Evolutionary conservation across 768 basidiomycete genomes (phyloP), one percentile per base, ranked within the genome.

Genomic region (Candolleomyces eurysporus): DNA sequence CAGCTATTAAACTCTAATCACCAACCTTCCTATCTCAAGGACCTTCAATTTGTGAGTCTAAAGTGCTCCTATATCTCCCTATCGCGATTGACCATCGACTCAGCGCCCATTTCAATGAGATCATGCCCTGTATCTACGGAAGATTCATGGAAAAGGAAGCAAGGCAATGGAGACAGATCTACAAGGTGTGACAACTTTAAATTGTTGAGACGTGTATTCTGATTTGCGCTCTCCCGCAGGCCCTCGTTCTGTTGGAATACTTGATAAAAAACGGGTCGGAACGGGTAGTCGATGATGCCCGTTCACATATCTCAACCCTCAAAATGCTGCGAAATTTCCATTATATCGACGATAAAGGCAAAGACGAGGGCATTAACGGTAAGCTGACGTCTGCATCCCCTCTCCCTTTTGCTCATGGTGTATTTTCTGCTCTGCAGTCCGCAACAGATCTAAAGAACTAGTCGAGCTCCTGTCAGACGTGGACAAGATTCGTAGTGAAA

Each of bases 131-230:
- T 69, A 97, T 98, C 66, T 98, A 97, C 74, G 83, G 87, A 9
- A 86, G 94, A 30, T 97, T 96, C 73, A 96, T 96, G 88, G 93
- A 98, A 75, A 98, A 98, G 76, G 97, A 99, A 75, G 97, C 97
- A 0, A 81, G 91, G 21, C 93, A 99, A 71, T 99, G 97, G 97
- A 83, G 97, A 40, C 95, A 99, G 74, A 98, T 99, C 61, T 99
- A 99, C 84, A 99, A 99, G 82, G 94, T 87, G 45, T 19, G 78
- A 7, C 5, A 48, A 57, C 13, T 22, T 16, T n/a, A 16, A 22
- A 22, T n/a, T 30, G 49, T 51, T 22, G 62, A 40, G 50, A 26
- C 39, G 2, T 14, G 17, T 39, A 40, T 36, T 2, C 51, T 30
- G n/a, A 21, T 57, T 39, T 17, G 58, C 63, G 50, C 30, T 43